A percentile compares a stretch with the other conserved stretches of the same genome.
Evolutionary conservation across 2,329 filamentous ascomycete genomes (phyloP).

Genomic region (Aspergillus pseudonomiae): DNA sequence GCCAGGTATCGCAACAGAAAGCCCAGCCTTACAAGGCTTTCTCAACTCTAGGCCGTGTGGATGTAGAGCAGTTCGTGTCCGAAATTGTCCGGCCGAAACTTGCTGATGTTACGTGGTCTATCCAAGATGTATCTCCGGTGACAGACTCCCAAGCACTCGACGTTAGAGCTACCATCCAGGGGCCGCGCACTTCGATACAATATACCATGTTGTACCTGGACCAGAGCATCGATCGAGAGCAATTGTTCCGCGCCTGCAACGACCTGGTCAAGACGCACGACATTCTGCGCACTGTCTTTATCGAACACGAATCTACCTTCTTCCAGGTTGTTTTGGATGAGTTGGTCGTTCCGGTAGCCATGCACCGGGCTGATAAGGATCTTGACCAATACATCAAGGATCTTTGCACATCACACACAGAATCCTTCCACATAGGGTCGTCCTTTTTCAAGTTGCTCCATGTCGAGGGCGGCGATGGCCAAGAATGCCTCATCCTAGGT

Average conservation of each 20-base stretch:
- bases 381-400: slow-evolving; percentile 52
- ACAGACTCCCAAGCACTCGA: slow-evolving; percentile 63
- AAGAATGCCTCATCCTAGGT: slow-evolving; percentile 52
- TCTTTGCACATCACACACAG: slow-evolving; percentile 55
- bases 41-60: slow-evolving; percentile 47
- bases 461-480: slow-evolving; percentile 38
- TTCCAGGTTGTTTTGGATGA: slow-evolving; percentile 59
- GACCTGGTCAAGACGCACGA: slow-evolving; percentile 61
- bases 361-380: slow-evolving; percentile 52
- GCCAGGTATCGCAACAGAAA: slow-evolving; percentile 29
- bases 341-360: slow-evolving; percentile 49
- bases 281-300: slow-evolving; percentile 66
- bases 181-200: slow-evolving; percentile 63
- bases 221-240: slow-evolving; percentile 48
- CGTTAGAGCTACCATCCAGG: slow-evolving; percentile 59
- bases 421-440: slow-evolving; percentile 59
- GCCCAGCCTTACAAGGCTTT: slow-evolving; percentile 50
- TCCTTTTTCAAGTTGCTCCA: slow-evolving; percentile 61
- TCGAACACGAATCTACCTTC: slow-evolving; percentile 52
- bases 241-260: slow-evolving; percentile 44
- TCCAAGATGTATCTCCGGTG: slow-evolving; percentile 60
- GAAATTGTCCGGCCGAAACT: slow-evolving; percentile 54
- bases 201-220: slow-evolving; percentile 67
- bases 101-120: slow-evolving; percentile 49
- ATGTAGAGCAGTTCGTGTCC: slow-evolving; percentile 48